These are phyloP conservation scores for Neonothopanus nambi DNA, from an alignment of 1,284 basidiomycete species.

Conservation along the genomic window DNA sequence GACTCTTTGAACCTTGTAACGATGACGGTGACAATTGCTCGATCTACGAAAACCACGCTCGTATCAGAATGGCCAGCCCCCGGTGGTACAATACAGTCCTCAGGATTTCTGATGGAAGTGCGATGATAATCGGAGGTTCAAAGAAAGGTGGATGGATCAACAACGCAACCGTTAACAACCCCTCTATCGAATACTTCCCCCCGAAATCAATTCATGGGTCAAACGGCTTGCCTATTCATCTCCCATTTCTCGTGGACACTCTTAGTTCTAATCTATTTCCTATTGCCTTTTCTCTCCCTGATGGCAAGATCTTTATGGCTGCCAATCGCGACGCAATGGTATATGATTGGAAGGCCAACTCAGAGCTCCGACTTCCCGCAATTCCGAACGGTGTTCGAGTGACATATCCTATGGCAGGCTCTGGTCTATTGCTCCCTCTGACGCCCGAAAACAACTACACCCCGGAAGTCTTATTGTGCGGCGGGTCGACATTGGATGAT, in stretches of 20 bases:
- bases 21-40: constrained; percentile 49
- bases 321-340: constrained; percentile 81
- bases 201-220: constrained; percentile 69
- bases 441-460: constrained; percentile 61
- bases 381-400: constrained; percentile 82
- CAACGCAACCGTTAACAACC: constrained; percentile 76
- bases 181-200: constrained; percentile 80
- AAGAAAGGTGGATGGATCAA: constrained; percentile 82
- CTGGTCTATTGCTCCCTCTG: constrained; percentile 71
- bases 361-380: constrained; percentile 61
- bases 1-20: constrained; percentile 72
- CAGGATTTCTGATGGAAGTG: constrained; percentile 73
- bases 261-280: constrained; percentile 83
- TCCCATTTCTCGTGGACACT: constrained; percentile 70
- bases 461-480: constrained; percentile 76
- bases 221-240: constrained; percentile 61
- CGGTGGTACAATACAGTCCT: constrained; percentile 78
- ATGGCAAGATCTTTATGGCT: constrained; percentile 74
- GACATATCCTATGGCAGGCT: constrained; percentile 81
- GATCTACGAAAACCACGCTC: constrained; percentile 65
- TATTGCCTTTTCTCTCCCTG: constrained; percentile 72
- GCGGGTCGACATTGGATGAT: constrained; percentile 74
- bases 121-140: constrained; percentile 81
- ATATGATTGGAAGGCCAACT: constrained; percentile 72
- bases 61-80: constrained; percentile 67